Conservation (phyloP, 306 rosid species). For the Cyclanthera cordifolia region DNA sequence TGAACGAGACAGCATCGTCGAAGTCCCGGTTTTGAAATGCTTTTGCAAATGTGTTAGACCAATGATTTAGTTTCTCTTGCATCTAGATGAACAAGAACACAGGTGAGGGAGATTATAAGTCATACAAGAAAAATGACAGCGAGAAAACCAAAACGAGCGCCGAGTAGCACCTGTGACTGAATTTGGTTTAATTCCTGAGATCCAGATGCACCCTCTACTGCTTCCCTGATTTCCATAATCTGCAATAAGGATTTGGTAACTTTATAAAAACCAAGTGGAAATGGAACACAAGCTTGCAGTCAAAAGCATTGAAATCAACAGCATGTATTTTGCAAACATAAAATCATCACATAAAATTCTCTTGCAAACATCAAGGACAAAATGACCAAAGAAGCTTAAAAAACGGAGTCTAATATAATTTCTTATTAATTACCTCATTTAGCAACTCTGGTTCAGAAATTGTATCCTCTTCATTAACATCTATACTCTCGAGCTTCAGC, state of each 20-base stretch:
- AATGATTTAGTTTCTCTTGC: constrained; percentile 59
- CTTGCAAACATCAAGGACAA: background rate
- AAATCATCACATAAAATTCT: background rate
- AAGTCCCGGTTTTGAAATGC: constrained; percentile 43
- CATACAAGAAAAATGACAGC: background rate
- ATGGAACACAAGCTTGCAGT: background rate
- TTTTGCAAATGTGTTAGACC: constrained; percentile 44
- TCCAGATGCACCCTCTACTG: constrained; percentile 69
- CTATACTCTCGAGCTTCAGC: constrained; percentile 69
- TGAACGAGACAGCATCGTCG: constrained; percentile 17
- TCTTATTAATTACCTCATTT: constrained; percentile 47
- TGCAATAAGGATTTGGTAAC: constrained; percentile 23
- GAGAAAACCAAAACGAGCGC: background rate
- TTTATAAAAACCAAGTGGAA: background rate
- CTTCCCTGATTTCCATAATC: constrained; percentile 95
- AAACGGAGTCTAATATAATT: background rate
- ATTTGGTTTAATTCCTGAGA: constrained; percentile 48
- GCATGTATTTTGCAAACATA: background rate
- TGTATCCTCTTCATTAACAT: constrained; percentile 78
- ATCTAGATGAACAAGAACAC: constrained; percentile 15
- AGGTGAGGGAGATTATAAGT: background rate
- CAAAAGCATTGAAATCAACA: background rate
- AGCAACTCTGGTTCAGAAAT: constrained; percentile 58
- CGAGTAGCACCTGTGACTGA: constrained; percentile 44
- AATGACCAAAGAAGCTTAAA: background rate